phyloP scores from a whole-genome alignment of 2,329 filamentous ascomycete species.

The Neofusicoccum umdonicola region DNA sequence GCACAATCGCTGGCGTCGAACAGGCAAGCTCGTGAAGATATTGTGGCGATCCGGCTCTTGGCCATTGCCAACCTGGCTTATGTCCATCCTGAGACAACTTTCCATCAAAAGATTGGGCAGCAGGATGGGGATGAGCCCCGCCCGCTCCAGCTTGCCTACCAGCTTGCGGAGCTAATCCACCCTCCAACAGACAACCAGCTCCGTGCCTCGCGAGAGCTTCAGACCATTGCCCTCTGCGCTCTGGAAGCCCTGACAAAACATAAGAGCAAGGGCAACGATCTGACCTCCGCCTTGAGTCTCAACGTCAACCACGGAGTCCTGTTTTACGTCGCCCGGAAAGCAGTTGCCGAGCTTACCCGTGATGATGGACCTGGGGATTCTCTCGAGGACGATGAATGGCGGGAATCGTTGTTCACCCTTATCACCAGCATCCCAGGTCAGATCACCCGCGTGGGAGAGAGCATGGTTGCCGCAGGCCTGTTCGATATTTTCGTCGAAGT shows the following conservation, averaged over 20 bases:
- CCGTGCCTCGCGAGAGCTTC: conserved; percentile 70
- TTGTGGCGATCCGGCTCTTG: conserved; percentile 77
- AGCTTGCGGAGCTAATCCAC: conserved; percentile 87
- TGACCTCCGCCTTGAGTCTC: conserved; percentile 86
- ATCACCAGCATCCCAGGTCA: conserved; percentile 76
- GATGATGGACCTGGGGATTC: conserved; percentile 35
- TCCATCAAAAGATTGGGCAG: conserved; percentile 80
- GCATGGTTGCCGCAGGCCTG: conserved; percentile 84
- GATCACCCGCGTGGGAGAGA: conserved; percentile 67
- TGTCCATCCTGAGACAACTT: conserved; percentile 77
- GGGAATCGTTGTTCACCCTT: conserved; percentile 83
- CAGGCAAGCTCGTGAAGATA: conserved; percentile 65
- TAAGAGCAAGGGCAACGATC: conserved; percentile 72
- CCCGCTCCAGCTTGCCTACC: conserved; percentile 83
- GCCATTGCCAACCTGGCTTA: conserved; percentile 90
- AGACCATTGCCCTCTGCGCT: conserved; percentile 76
- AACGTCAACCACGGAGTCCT: conserved; percentile 96
- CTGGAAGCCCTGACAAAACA: conserved; percentile 84
- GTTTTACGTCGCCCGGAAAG: conserved; percentile 88
- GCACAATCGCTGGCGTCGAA: conserved; percentile 75
- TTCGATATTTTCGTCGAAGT: conserved; percentile 89
- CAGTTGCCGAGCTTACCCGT: conserved; percentile 71
- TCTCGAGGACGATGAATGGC: conserved; percentile 74
- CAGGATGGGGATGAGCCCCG: conserved; percentile 88
- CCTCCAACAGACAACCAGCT: conserved; percentile 69